Evolutionary conservation across 1,139 yeast species (phyloP).

Genomic region (Saccharomycopsis crataegensis): DNA sequence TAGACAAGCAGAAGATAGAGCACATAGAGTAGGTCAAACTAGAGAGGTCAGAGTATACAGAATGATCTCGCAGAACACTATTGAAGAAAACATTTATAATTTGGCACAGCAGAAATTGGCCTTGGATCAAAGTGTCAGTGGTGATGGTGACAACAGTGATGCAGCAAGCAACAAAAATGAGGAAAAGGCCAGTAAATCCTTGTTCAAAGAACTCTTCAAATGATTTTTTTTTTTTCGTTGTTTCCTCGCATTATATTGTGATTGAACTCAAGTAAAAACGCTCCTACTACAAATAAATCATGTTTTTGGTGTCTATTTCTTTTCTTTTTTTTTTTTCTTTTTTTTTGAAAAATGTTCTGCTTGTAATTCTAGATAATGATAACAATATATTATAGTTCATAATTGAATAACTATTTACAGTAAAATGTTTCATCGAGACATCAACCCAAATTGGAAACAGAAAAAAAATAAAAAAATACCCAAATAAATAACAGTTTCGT

Average conservation of each 20-base stretch:
- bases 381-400: too few relatives aligned
- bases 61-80: constrained; percentile 64
- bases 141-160: constrained; percentile 27
- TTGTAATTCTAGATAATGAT: too few relatives aligned
- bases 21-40: constrained; percentile 95
- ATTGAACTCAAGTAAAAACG: too few relatives aligned
- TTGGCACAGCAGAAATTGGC: constrained; percentile 89
- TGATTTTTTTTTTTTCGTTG: not conserved
- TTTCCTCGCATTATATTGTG: not conserved
- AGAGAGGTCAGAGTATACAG: constrained; percentile 78
- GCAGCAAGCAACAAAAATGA: not conserved
- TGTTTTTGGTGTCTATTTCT: not conserved
- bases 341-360: too few relatives aligned
- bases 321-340: too few relatives aligned
- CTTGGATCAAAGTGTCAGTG: constrained; percentile 63
- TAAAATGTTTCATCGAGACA: too few relatives aligned
- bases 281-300: not conserved
- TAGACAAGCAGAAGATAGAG: constrained; percentile 96
- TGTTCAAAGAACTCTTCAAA: constrained; percentile 13
- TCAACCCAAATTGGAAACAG: not conserved
- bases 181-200: constrained; percentile 17
- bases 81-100: constrained; percentile 82
- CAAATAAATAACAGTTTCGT: not conserved
- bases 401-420: too few relatives aligned
- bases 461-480: not conserved